phyloP scores from a whole-genome alignment of 1,139 yeast genomes.

The Waltiozyma sp. region DNA sequence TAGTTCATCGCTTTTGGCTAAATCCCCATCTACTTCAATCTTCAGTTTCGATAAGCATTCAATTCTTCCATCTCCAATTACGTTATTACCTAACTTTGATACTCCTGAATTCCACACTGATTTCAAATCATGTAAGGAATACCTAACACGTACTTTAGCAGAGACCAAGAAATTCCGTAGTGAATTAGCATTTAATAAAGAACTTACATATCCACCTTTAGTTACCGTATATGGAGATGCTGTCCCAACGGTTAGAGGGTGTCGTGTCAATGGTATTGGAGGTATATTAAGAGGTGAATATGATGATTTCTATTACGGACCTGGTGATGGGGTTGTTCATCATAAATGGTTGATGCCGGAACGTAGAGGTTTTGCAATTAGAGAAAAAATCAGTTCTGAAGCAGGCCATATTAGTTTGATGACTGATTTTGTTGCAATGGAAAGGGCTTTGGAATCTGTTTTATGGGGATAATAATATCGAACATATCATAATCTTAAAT shows the following conservation, averaged over 20 bases:
- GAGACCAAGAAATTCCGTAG: conserved; percentile 48
- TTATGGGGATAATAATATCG: neutral
- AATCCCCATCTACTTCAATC: conserved; percentile 2
- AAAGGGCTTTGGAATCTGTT: conserved; percentile 48
- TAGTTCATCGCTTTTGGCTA: neutral
- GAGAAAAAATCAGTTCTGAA: conserved; percentile 52
- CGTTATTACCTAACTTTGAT: conserved; percentile 2
- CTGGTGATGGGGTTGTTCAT: conserved; percentile 90
- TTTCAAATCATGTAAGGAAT: conserved; percentile 53
- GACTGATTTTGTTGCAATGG: conserved; percentile 65
- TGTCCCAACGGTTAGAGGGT: conserved; percentile 79
- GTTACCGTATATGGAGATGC: conserved; percentile 71
- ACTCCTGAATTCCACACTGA: conserved; percentile 21
- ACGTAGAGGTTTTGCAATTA: conserved; percentile 54
- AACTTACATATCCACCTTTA: conserved; percentile 62
- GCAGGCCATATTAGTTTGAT: conserved; percentile 73
- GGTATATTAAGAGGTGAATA: conserved; percentile 66
- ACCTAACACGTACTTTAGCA: conserved; percentile 49
- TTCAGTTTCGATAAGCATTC: conserved; percentile 5
- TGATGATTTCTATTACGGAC: conserved; percentile 70
- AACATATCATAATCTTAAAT: too few species aligned
- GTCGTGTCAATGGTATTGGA: conserved; percentile 46
- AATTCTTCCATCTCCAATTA: conserved; percentile 5
- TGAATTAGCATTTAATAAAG: conserved; percentile 44
- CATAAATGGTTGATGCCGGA: conserved; percentile 78